Percentiles rank a stretch among this genome's conserved stretches.
Conservation (phyloP, 495 filamentous ascomycete genomes). For the Neurospora pannonica region DNA sequence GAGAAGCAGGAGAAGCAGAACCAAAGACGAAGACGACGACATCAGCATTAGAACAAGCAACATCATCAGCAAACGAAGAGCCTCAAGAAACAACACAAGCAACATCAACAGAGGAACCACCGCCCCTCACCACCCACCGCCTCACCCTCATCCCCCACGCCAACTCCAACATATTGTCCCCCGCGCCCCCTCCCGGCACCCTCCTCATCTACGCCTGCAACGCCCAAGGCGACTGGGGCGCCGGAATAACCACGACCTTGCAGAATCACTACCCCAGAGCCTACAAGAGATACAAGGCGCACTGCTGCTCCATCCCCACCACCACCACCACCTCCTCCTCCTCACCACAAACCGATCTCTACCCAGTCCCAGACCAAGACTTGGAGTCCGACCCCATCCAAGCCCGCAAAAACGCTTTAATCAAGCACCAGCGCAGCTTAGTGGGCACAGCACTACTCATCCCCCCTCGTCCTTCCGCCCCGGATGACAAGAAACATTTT, state of each 20-base stretch:
- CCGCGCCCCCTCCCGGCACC: slow-evolving; percentile 11
- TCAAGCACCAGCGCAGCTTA: not conserved
- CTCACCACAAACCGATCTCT: not conserved
- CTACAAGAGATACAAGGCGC: slow-evolving; percentile 9
- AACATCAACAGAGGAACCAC: not conserved
- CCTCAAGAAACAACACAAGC: not conserved
- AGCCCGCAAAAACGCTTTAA: not conserved
- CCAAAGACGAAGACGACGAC: not conserved
- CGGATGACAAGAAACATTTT: slow-evolving; percentile 7
- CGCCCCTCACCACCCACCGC: not conserved
- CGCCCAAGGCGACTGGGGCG: slow-evolving; percentile 13
- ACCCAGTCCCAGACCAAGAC: not conserved
- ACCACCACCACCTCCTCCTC: not conserved
- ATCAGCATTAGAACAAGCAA: not conserved
- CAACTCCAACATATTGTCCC: slow-evolving; percentile 13
- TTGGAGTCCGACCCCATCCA: not conserved
- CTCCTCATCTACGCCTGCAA: slow-evolving; percentile 26
- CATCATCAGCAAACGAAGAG: not conserved
- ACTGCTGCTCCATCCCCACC: slow-evolving; percentile 8
- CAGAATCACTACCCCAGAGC: slow-evolving; percentile 11
- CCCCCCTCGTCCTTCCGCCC: slow-evolving; percentile 1
- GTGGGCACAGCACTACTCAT: slow-evolving; percentile 17
- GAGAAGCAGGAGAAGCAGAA: not conserved
- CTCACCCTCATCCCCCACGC: slow-evolving; percentile 8
- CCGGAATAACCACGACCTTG: slow-evolving; percentile 17